Base-by-base conservation (phyloP, 345 rosid genomes). In the Capsella bursapastoris region DNA sequence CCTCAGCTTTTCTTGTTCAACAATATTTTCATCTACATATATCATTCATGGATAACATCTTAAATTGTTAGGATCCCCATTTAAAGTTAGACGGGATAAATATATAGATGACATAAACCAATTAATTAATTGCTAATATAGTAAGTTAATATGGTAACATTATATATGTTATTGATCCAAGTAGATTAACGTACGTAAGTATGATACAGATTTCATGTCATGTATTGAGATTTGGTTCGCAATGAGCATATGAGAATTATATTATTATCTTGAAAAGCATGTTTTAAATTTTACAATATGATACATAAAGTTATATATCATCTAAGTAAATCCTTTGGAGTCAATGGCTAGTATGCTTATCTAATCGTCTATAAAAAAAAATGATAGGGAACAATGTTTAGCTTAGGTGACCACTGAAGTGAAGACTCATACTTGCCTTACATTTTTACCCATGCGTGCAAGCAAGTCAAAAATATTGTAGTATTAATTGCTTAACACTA, bases 401-500 rank as follows among this genome's bases (percentile, higher is more conserved):
- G 4, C 13, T 13, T 43, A 43, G 48, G 48, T 43, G 48, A 12
- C 48, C 48, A 43, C n/a, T 47, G 22, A 47, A 47, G 40, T 47
- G 22, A 47, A 47, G 40, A 55, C 28, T 56, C 49, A 4, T 22
- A 58, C 53, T 75, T 50, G 61, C 16, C 72, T 58, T 66, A 18
- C 31, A 38, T 13, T 66, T 64, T 73, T 34, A 73, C 71, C 29
- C 58, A 11, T 50, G 25, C 25, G 25, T 22, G 34, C 38, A 44
- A 52, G 43, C 27, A 48, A 66, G 52, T 57, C 60, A 48, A 49
- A 38, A 4, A 9, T 62, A 18, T 18, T 18, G 22, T 18, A 6
- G 66, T 44, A 60, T 34, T 65, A 62, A 58, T 78, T 78, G 64
- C 57, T 66, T 47, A 22, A 53, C 50, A 72, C 48, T 45, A 50